Conservation (phyloP, 441 rosid species). For the Macaranga tanarius region DNA sequence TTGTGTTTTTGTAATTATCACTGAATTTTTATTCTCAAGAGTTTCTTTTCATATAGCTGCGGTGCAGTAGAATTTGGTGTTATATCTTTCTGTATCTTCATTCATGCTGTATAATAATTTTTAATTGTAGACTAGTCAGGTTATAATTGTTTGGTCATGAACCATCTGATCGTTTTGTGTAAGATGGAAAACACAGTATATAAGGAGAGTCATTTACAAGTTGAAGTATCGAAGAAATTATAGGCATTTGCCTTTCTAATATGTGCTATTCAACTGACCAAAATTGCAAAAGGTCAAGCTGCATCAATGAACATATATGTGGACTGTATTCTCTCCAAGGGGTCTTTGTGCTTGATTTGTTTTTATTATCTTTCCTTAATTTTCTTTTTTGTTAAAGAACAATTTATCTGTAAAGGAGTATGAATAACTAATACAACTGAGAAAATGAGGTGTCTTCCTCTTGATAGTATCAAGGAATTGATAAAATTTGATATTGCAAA, state of each 20-base stretch:
- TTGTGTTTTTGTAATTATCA: neutral
- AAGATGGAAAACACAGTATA: no score
- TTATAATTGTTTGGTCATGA: neutral
- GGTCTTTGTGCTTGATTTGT: no score
- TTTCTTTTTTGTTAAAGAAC: neutral
- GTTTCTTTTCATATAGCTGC: neutral
- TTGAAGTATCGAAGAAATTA: neutral
- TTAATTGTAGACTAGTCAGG: neutral
- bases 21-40: neutral
- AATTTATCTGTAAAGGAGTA: neutral
- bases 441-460: neutral
- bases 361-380: neutral
- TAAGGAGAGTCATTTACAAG: neutral
- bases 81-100: neutral
- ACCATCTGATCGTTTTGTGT: no score
- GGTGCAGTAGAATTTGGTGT: neutral
- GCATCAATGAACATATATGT: neutral
- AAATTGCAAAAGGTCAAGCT: neutral
- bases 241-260: neutral
- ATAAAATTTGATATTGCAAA: neutral
- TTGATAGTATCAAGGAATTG: neutral
- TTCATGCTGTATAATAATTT: neutral
- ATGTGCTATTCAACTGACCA: neutral
- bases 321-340: neutral
- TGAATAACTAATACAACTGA: neutral